These are phyloP conservation scores for Podosphaera leucotricha DNA, from an alignment of 2,329 filamentous ascomycete species.

Conservation along the genomic window DNA sequence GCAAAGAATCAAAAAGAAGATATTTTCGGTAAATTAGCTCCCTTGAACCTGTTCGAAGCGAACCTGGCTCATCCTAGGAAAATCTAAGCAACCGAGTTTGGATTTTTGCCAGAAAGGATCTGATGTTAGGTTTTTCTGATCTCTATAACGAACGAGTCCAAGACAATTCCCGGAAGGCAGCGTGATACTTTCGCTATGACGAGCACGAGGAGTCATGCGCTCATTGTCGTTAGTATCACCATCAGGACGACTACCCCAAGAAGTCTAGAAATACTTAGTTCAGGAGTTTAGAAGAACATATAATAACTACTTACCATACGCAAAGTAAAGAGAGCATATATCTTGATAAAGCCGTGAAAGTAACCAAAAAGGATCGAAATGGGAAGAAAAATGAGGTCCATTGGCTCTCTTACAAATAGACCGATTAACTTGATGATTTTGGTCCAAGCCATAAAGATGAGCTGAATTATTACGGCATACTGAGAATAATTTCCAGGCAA, in stretches of 20 bases:
- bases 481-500: conserved; percentile 31
- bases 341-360: conserved; percentile 78
- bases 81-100: conserved; percentile 1
- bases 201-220: conserved; percentile 21
- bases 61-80: background rate
- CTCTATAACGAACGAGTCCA: conserved; percentile 21
- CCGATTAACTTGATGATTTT: conserved; percentile 82
- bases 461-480: conserved; percentile 35
- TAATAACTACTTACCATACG: conserved; percentile 43
- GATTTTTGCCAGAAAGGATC: background rate
- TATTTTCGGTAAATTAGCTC: background rate
- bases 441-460: conserved; percentile 61
- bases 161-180: conserved; percentile 21
- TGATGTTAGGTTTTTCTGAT: conserved; percentile 15
- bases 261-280: conserved; percentile 36
- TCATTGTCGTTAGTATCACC: conserved; percentile 63
- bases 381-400: conserved; percentile 56
- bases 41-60: background rate
- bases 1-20: background rate
- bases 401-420: conserved; percentile 64
- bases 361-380: conserved; percentile 82
- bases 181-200: conserved; percentile 18
- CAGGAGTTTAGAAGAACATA: background rate
- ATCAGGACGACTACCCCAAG: conserved; percentile 84
- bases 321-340: conserved; percentile 64